Base-by-base conservation (phyloP, 169 alveolate genomes). In the Plasmodium vivax region DNA sequence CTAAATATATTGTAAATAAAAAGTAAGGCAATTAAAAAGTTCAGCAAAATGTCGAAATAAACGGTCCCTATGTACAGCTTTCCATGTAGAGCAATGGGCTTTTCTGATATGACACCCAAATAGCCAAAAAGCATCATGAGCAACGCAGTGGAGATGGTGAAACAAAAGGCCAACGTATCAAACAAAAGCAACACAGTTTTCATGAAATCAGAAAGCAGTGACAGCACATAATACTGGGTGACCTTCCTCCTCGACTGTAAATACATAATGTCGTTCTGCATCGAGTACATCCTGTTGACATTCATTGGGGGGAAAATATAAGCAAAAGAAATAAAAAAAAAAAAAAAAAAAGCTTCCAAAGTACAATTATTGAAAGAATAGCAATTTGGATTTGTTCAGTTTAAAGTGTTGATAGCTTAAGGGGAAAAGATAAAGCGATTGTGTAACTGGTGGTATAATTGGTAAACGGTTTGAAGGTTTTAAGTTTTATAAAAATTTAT, bases 71-170 rank as follows among this genome's bases (percentile, higher is more conserved):
- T 75, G 71, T 87, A 87, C 47, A 75, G 34, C 27, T 32, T 9
- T 23, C 81, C 85, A 85, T 47, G 68, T 8, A 62, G 47, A 19
- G 36, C 12, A 23, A 56, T 77, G 12, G 88, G 93, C 43, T 54
- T 87, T 16, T 38, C 32, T 51, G 93, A 34, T 32, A 87, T 36
- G 56, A 87, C 58, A 27, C 93, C 93, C 38, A 75, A 32, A 71
- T 87, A 87, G 51, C 93, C 93, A 87, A 87, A 75, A 77, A 77
- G 45, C 93, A 87, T 87, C 62, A 75, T 75, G n/a, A 87, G 80
- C 45, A 87, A 23, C 23, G 72, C 19, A n/a, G 47, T 32, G 23
- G 68, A 30, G 32, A 51, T 75, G 23, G 82, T 54, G 56, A 51
- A 32, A 77, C 81, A 75, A 47, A 79, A 54, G 14, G 10, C 41